Conservation (phyloP, 2,329 filamentous ascomycete genomes). For the Botryotinia narcissicola region DNA sequence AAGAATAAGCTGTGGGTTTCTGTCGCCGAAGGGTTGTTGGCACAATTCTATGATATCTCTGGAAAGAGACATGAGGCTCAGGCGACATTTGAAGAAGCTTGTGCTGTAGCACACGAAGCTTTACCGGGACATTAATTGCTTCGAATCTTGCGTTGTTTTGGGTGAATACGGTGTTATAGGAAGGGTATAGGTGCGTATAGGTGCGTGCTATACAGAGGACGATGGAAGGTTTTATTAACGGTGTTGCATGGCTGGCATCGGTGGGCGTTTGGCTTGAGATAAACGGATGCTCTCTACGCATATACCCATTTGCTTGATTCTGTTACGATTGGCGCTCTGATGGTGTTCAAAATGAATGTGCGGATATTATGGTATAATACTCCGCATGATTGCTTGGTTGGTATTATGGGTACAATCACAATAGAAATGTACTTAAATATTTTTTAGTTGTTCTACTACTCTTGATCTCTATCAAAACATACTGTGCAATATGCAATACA, state of each 20-base stretch:
- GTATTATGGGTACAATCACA: neutral
- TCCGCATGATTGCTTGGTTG: neutral
- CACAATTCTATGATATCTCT: slow-evolving; percentile 70
- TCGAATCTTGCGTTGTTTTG: neutral
- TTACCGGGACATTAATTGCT: slow-evolving; percentile 22
- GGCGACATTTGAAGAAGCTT: slow-evolving; percentile 45
- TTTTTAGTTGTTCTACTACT: neutral
- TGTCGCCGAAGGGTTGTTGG: slow-evolving; percentile 76
- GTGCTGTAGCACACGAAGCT: slow-evolving; percentile 32
- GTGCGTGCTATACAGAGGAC: neutral
- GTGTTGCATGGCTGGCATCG: slow-evolving; percentile 16
- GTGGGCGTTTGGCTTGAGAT: slow-evolving; percentile 19
- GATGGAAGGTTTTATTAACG: neutral
- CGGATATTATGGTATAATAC: neutral
- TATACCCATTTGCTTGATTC: slow-evolving; percentile 31
- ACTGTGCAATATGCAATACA: neutral
- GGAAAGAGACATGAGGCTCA: slow-evolving; percentile 58
- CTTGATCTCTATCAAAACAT: neutral
- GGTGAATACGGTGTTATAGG: neutral
- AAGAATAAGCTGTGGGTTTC: slow-evolving; percentile 75
- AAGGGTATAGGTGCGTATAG: neutral
- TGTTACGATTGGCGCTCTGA: neutral
- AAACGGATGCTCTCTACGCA: slow-evolving; percentile 20
- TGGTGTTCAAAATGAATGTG: neutral
- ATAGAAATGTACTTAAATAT: neutral